Evolutionary conservation across 163 green algal genomes (phyloP).

Genomic region (Scenedesmus sp.): DNA sequence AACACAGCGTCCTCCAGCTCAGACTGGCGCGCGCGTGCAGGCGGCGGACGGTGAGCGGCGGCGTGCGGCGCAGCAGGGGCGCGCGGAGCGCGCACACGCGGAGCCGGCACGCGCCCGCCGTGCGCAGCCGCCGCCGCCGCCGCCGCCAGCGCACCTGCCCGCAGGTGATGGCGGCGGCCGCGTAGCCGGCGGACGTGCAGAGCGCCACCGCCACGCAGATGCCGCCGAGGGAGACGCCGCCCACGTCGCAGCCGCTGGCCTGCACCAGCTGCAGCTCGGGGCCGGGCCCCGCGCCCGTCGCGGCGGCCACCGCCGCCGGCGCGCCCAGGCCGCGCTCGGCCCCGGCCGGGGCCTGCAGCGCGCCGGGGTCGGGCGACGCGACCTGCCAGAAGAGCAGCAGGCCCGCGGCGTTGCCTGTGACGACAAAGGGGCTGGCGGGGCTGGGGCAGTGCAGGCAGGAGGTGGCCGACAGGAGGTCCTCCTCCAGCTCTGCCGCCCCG

Average conservation of each 20-base stretch:
- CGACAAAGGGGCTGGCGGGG: conserved; percentile 41
- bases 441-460: conserved; percentile 32
- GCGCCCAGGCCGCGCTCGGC: too few species aligned
- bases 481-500: not conserved
- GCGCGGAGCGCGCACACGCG: not conserved
- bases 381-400: conserved; percentile 48
- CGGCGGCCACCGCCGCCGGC: too few species aligned
- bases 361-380: not conserved
- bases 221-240: conserved; percentile 14
- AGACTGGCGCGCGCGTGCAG: too few species aligned
- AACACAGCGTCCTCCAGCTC: conserved; percentile 51
- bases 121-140: not conserved
- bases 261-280: conserved; percentile 34
- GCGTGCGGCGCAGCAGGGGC: not conserved
- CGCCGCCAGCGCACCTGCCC: conserved; percentile 36
- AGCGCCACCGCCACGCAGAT: conserved; percentile 52
- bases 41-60: not conserved
- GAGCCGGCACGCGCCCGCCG: too few species aligned
- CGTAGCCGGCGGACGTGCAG: conserved; percentile 45
- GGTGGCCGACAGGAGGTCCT: not conserved
- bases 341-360: too few species aligned
- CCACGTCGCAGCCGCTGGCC: conserved; percentile 11
- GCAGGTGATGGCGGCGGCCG: conserved; percentile 53
- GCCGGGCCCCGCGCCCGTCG: too few species aligned
- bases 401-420: conserved; percentile 47